These are phyloP conservation scores for Mediolabrus comicus DNA, from an alignment of 108 stramenopile genomes.

Conservation along the genomic window DNA sequence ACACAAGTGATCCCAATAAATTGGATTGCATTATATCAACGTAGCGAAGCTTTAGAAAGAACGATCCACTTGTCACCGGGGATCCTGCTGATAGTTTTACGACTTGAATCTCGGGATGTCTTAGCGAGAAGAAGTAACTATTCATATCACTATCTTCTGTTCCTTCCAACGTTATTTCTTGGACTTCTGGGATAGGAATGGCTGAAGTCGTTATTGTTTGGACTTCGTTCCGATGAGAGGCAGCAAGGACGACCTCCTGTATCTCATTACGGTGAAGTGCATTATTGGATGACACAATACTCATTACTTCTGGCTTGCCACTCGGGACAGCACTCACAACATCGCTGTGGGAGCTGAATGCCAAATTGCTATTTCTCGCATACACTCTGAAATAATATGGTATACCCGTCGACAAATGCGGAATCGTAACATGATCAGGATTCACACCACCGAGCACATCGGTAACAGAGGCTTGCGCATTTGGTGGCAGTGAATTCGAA, in stretches of 20 bases:
- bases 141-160: conserved; percentile 23
- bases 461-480: conserved; percentile 19
- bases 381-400: conserved; percentile 52
- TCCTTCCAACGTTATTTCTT: conserved; percentile 51
- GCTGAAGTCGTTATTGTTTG: conserved; percentile 71
- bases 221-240: conserved; percentile 69
- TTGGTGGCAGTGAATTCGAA: conserved; percentile 8
- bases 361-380: conserved; percentile 36
- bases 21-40: conserved; percentile 31
- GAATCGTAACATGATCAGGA: conserved; percentile 38
- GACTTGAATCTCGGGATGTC: conserved; percentile 43
- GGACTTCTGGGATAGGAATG: conserved; percentile 64
- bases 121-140: conserved; percentile 38
- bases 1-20: conserved; percentile 23
- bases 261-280: conserved; percentile 71
- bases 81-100: conserved; percentile 36
- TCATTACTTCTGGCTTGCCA: conserved; percentile 40
- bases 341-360: conserved; percentile 48
- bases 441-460: conserved; percentile 33
- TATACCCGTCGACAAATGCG: conserved; percentile 51
- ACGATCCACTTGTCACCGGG: conserved; percentile 45
- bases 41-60: conserved; percentile 36
- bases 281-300: conserved; percentile 30
- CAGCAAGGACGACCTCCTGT: conserved; percentile 64
- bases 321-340: conserved; percentile 46